Percentiles rank a stretch among this genome's conserved stretches.
These are phyloP conservation scores for Amaranthus tricolor DNA, from an alignment of 179 eudicot genomes.

Conservation along the genomic window DNA sequence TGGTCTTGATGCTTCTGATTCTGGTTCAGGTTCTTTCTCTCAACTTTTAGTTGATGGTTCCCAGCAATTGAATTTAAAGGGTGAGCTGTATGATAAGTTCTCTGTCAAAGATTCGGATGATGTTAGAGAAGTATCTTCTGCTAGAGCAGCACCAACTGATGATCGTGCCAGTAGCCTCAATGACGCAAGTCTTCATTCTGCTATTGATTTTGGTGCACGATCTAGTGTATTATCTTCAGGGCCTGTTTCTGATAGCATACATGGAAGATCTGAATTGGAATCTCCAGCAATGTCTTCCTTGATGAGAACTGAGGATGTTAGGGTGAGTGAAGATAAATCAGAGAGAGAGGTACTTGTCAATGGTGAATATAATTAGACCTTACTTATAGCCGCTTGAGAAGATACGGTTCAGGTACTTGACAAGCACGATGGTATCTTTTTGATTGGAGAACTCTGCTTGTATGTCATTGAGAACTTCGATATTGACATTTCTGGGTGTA, in stretches of 20 bases:
- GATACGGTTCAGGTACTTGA: conserved; percentile 90
- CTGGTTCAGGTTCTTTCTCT: conserved; percentile 69
- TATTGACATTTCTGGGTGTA: conserved; percentile 82
- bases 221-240: conserved; percentile 56
- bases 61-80: conserved; percentile 47
- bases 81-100: conserved; percentile 67
- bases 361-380: conserved; percentile 95
- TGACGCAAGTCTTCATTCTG: conserved; percentile 84
- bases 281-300: conserved; percentile 70
- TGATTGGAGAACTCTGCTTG: conserved; percentile 88
- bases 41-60: conserved; percentile 50
- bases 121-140: conserved; percentile 57
- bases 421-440: conserved; percentile 97
- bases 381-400: conserved; percentile 82
- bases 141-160: conserved; percentile 68
- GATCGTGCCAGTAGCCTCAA: conserved; percentile 72
- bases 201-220: conserved; percentile 61
- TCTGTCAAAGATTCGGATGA: conserved; percentile 62
- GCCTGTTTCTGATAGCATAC: conserved; percentile 65
- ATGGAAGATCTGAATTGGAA: conserved; percentile 56
- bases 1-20: conserved; percentile 58
- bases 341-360: conserved; percentile 80
- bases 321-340: conserved; percentile 56
- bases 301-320: conserved; percentile 55
- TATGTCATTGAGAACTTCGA: conserved; percentile 92